Conservation (phyloP, 2,329 filamentous ascomycete genomes). For the Alternaria tenuissima region DNA sequence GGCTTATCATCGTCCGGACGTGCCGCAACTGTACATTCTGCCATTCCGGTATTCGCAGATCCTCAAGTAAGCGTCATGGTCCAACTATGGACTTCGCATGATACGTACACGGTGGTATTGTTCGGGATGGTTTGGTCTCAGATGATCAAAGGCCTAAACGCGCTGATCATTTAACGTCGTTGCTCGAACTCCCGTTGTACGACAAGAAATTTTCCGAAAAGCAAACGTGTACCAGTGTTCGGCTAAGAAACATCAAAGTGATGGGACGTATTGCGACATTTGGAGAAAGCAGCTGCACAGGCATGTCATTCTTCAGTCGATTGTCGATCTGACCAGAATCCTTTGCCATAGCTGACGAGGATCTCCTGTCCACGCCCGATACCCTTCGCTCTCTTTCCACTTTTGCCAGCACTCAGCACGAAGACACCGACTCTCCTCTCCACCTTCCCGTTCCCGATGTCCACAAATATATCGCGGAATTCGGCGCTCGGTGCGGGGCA, state of each 20-base stretch:
- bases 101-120: not conserved
- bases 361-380: conserved; percentile 61
- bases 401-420: conserved; percentile 59
- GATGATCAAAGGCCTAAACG: not conserved
- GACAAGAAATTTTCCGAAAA: not conserved
- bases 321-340: conserved; percentile 56
- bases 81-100: not conserved
- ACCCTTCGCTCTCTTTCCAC: conserved; percentile 56
- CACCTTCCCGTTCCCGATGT: conserved; percentile 48
- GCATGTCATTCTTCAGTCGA: conserved; percentile 13
- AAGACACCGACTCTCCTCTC: conserved; percentile 62
- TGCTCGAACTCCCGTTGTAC: not conserved
- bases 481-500: conserved; percentile 53
- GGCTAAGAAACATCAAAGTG: not conserved
- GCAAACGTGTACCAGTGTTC: not conserved
- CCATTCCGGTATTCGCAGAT: not conserved
- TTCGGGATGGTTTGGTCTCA: not conserved
- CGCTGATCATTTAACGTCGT: not conserved
- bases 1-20: not conserved
- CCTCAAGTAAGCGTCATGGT: not conserved
- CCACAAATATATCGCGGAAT: conserved; percentile 53
- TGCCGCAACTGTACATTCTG: not conserved
- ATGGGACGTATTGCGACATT: not conserved
- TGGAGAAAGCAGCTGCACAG: not conserved
- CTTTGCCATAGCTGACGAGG: conserved; percentile 63